These are phyloP conservation scores for Bolboschoenoplectus hybrid DNA, from an alignment of 202 grass and related monocot species.

Conservation along the genomic window DNA sequence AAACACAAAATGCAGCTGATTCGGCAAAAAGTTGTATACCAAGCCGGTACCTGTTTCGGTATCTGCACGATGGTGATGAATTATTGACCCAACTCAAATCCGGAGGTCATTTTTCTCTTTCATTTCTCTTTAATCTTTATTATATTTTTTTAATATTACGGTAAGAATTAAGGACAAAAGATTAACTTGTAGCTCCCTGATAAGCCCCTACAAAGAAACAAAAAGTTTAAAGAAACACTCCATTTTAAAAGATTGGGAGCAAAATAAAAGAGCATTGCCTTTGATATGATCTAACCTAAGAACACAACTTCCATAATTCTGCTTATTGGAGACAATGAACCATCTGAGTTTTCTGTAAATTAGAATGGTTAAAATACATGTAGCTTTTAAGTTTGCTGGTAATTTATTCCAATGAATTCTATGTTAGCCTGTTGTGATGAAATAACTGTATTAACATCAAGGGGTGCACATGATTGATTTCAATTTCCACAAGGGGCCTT, in stretches of 20 bases:
- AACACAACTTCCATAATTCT: neutral
- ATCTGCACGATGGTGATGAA: conserved; percentile 60
- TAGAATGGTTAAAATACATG: neutral
- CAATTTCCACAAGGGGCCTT: too few species aligned
- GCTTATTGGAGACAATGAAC: neutral
- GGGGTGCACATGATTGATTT: too few species aligned
- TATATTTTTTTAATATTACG: neutral
- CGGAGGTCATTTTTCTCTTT: conserved; percentile 51
- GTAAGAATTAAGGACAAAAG: neutral
- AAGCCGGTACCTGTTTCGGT: conserved; percentile 63
- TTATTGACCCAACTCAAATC: conserved; percentile 60
- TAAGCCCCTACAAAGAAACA: neutral
- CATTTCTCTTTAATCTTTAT: neutral
- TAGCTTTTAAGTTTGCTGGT: neutral
- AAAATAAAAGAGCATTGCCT: neutral
- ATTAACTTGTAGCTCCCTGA: neutral
- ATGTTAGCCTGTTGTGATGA: neutral
- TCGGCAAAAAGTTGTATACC: conserved; percentile 58
- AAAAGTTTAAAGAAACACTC: neutral
- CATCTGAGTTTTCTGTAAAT: neutral
- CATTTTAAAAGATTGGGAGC: neutral
- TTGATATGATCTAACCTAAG: neutral
- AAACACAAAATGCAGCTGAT: conserved; percentile 51
- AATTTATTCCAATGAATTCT: neutral
- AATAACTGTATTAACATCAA: too few species aligned